These are phyloP conservation scores for Mycena belliarum DNA, from an alignment of 768 basidiomycete genomes.

Conservation along the genomic window DNA sequence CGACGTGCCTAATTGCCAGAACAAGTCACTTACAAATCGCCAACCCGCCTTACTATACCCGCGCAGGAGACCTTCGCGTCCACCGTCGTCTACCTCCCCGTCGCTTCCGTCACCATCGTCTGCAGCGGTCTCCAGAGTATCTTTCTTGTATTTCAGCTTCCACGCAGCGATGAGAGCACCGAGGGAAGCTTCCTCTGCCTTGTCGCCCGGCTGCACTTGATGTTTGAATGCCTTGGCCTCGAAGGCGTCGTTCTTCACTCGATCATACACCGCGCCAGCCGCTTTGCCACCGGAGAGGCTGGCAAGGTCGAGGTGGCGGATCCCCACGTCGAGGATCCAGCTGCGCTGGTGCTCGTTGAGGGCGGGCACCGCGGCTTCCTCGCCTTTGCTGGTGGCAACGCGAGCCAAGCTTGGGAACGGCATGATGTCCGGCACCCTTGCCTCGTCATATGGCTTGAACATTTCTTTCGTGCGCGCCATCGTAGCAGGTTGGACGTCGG, in stretches of 20 bases:
- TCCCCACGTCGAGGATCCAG: slow-evolving; percentile 2
- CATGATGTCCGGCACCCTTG: slow-evolving; percentile 4
- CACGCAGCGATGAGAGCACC: neutral
- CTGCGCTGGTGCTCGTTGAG: slow-evolving; percentile 11
- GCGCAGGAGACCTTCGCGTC: neutral
- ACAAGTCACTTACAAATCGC: neutral
- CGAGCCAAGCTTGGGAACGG: neutral
- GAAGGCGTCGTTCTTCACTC: slow-evolving; percentile 6
- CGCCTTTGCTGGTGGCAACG: neutral
- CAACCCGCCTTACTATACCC: slow-evolving; percentile 6
- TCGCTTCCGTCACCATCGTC: neutral
- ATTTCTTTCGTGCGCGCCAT: slow-evolving; percentile 1
- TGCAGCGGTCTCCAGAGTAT: neutral
- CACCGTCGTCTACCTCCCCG: slow-evolving; percentile 1
- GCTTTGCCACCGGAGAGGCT: neutral
- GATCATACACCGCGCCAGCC: neutral
- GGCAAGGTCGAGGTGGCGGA: neutral
- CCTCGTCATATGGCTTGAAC: slow-evolving; percentile 1
- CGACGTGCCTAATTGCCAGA: neutral
- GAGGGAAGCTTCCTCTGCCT: neutral
- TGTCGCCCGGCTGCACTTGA: neutral
- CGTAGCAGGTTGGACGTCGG: too few species aligned
- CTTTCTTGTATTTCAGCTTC: neutral
- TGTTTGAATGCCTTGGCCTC: slow-evolving; percentile 12
- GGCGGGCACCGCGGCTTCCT: neutral